phyloP scores from a whole-genome alignment of 495 filamentous ascomycete genomes.

The Podospora anserina region DNA sequence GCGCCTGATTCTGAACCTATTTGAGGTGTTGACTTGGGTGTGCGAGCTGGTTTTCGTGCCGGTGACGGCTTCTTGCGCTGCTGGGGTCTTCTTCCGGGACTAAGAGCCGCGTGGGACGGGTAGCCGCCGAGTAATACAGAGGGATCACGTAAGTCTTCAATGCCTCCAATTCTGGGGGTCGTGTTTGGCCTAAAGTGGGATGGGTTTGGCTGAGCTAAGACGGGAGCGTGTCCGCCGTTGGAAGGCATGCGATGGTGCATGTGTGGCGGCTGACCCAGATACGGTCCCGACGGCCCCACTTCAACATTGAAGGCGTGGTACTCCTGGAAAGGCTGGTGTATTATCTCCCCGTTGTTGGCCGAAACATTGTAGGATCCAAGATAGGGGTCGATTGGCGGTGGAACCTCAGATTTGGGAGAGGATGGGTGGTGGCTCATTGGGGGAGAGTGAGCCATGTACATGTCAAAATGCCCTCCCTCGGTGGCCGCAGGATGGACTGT shows the following conservation, averaged over 20 bases:
- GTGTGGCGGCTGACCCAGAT: constrained; percentile 19
- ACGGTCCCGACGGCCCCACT: constrained; percentile 12
- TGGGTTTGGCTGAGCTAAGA: constrained; percentile 25
- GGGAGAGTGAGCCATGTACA: constrained; percentile 33
- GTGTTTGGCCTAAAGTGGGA: constrained; percentile 24
- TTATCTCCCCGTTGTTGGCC: constrained; percentile 22
- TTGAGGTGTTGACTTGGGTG: constrained; percentile 24
- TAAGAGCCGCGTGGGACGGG: constrained; percentile 29
- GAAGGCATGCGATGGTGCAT: constrained; percentile 29
- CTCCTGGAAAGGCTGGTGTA: constrained; percentile 27
- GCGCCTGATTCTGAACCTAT: constrained; percentile 15
- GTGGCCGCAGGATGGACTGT: constrained; percentile 31
- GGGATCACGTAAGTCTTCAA: constrained; percentile 32
- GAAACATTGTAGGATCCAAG: constrained; percentile 35
- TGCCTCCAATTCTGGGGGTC: constrained; percentile 23
- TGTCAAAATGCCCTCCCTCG: constrained; percentile 30
- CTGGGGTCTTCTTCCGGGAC: constrained; percentile 24
- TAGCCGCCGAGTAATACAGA: constrained; percentile 23
- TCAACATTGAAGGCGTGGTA: constrained; percentile 25
- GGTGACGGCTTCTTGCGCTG: constrained; percentile 28
- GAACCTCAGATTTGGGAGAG: constrained; percentile 32
- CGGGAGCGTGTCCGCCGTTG: constrained; percentile 21
- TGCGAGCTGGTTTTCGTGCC: constrained; percentile 23
- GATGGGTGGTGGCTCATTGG: constrained; percentile 29
- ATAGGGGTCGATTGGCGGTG: constrained; percentile 32